Evolutionary conservation across 768 basidiomycete species (phyloP), one percentile per base, ranked within the genome.

Genomic region (Dioszegia crocea): DNA sequence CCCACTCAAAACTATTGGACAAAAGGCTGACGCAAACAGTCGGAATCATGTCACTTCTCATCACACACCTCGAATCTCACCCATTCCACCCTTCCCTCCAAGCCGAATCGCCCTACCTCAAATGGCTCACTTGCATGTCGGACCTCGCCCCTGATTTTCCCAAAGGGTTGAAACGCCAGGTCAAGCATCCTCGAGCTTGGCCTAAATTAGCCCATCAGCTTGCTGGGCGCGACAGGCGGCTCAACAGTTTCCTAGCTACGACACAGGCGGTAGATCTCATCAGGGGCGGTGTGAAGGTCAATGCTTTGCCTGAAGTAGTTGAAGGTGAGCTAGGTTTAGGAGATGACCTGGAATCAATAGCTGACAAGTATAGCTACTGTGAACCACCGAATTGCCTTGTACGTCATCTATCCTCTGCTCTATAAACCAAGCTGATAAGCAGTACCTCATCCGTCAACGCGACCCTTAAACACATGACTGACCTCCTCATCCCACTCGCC

Each of bases 191-290:
- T 8, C 62, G 64, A 46, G 57, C 58, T 40, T 79, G 77, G 78
- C 44, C 59, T 8, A 49, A 61, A 27, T 80, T 88, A 9, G 84
- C 85, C 56, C 70, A 79, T n/a, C 69, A 79, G 36, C 71, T 79
- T 16, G 73, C 76, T 1, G 44, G 50, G 39, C 49, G 58, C 83
- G 24, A 70, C 67, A 33, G 63, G 26, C 36, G 57, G 16, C n/a
- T 71, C 23, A 66, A 70, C 47, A 66, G 64, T 40, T 75, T 72
- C 59, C 55, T 77, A 51, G 65, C 66, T 3, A 77, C 76, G 23
- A 89, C 89, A 1, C 87, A 89, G 74, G 89, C 89, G 0, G 82
- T 86, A 43, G 88, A 89, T 66, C 70, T 91, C 36, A 75, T 83
- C 52, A 50, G 68, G 29, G 76, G 76, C 23, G 76, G 76, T 19